A percentile compares a stretch with the other conserved stretches of the same genome.
Conservation (phyloP, 331 rosid species). For the Saraca asoca region DNA sequence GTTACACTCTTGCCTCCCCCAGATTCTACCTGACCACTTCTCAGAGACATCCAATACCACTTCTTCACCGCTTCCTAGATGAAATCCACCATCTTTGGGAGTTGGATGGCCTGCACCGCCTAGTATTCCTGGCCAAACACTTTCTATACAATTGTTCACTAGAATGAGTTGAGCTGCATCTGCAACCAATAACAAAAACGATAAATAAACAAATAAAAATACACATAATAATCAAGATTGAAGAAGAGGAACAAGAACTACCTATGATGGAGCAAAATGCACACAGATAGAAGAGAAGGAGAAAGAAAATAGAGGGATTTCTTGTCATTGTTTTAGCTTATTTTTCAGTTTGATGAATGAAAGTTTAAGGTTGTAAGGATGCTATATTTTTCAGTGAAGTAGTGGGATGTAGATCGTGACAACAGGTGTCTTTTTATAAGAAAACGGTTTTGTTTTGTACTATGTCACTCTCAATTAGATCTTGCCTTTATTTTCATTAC, state of each 20-base stretch:
- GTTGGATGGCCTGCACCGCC: slow-evolving; percentile 69
- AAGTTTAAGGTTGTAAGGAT: slow-evolving; percentile 10
- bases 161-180: slow-evolving; percentile 81
- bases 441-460: slow-evolving; percentile 30
- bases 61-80: slow-evolving; percentile 74
- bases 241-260: slow-evolving; percentile 33
- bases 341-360: slow-evolving; percentile 11
- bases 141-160: slow-evolving; percentile 84
- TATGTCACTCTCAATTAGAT: slow-evolving; percentile 37
- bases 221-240: slow-evolving; percentile 12
- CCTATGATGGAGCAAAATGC: slow-evolving; percentile 47
- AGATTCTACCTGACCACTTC: slow-evolving; percentile 92
- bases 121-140: slow-evolving; percentile 90
- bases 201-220: slow-evolving; percentile 1
- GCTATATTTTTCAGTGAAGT: too few relatives aligned
- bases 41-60: slow-evolving; percentile 61
- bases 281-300: slow-evolving; percentile 37
- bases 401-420: slow-evolving; percentile 31
- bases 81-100: slow-evolving; percentile 53
- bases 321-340: slow-evolving; percentile 47
- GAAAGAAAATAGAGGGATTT: slow-evolving; percentile 35
- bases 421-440: slow-evolving; percentile 36
- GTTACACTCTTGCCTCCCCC: slow-evolving; percentile 88
- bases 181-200: slow-evolving; percentile 36
- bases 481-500: slow-evolving; percentile 38